Evolutionary conservation across 768 basidiomycete genomes (phyloP), one percentile per base, ranked within the genome.

Genomic region (Coprinellus aureogranulatus): DNA sequence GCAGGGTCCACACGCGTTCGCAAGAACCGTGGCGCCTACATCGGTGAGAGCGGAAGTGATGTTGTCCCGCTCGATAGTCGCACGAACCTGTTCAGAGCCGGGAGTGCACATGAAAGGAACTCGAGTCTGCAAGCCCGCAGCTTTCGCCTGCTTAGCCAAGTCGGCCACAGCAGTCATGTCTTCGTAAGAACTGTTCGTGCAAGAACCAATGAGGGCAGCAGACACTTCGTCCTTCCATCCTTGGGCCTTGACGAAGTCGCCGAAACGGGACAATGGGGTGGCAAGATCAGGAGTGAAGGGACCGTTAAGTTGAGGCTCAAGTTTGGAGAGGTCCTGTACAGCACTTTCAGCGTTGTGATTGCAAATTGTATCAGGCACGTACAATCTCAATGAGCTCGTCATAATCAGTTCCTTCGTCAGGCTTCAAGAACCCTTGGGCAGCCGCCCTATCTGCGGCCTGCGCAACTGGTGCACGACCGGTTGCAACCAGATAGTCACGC

Each of bases 1-100:
- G 69, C 97, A 99, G 25, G 97, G 97, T 52, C 97, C 97, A 64
- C 97, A 99, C 2, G 97, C 97, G 71, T 99, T 99, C 5, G 97
- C 95, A 34, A 99, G 79, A 23, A 99, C 96, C 52, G 88, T 80
- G 2, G 91, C 97, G n/a, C 97, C 97, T 53, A 98, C 90, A 64
- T 86, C 86, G 71, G 96, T 82, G 41, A 99, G 76, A 34, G 82
- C 81, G 12, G 81, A 77, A 25, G 93, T 97, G 45, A 98, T 81
- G 28, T 88, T 81, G 69, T 99, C 97, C 34, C 95, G 86, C 73
- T 98, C 94, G 77, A 98, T 94, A 0, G 97, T 99, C 0, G 97
- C 97, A 48, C 96, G 84, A 63, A 99, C 98, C 66, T 97, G 90
- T 68, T 99, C 97, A 34, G 93, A 94, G 12, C 94, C 92, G 0